phyloP scores from a whole-genome alignment of 2,329 filamentous ascomycete species.

The Samsoniella hepiali region DNA sequence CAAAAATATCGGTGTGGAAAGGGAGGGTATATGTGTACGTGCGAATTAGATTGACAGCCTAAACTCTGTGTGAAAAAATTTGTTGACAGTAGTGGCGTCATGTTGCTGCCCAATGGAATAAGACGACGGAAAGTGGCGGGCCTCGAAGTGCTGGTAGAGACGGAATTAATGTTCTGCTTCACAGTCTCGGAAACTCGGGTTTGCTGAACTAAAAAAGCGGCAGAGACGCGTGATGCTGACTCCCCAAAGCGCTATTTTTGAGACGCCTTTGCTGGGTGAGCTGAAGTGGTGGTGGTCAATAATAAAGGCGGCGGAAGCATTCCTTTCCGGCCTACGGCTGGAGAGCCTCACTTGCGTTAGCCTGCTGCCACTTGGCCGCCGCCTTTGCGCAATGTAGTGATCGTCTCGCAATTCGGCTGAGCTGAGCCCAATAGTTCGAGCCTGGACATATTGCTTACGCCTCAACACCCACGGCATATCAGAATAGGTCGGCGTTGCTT shows the following conservation, averaged over 20 bases:
- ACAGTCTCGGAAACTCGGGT: background rate
- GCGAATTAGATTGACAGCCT: background rate
- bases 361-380: background rate
- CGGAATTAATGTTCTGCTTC: background rate
- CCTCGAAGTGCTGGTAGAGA: background rate
- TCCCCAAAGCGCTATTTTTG: background rate
- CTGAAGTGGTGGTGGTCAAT: background rate
- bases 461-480: background rate
- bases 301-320: background rate
- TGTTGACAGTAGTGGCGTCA: conserved; percentile 4
- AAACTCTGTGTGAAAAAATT: background rate
- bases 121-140: conserved; percentile 15
- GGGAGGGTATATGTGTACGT: conserved; percentile 3
- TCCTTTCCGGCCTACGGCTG: background rate
- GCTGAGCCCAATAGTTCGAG: background rate
- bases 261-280: background rate
- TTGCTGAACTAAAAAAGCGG: background rate
- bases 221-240: background rate
- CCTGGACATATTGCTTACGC: background rate
- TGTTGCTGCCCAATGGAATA: conserved; percentile 15
- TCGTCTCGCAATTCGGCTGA: background rate
- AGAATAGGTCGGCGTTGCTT: background rate
- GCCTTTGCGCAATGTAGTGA: background rate
- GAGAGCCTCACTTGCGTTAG: conserved; percentile 5
- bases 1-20: conserved; percentile 15